Base-by-base conservation (phyloP, 2,329 filamentous ascomycete species). In the Macroventuria anomochaeta region DNA sequence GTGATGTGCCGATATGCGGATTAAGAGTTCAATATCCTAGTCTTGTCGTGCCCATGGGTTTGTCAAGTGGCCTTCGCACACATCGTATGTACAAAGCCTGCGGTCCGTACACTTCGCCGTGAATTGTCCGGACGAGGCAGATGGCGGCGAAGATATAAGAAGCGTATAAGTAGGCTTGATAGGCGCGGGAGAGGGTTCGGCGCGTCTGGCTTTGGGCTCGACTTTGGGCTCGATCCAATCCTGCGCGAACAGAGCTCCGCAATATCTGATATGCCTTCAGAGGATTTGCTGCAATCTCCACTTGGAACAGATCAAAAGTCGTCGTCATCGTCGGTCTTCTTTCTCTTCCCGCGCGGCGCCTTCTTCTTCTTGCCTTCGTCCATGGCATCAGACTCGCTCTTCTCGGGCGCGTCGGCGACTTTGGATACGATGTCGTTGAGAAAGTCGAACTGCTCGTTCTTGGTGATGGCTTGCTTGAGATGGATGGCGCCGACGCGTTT, bases 391-490 rank as follows among this genome's bases (percentile, higher is more conserved):
- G 75, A 75, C 48, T 81, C 79, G 47, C 74, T 77, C 46, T 83
- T 79, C 62, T 79, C 59, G 0, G 84, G 81, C 54, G 83, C 82
- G 62, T 90, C 88, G 2, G 85, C 89, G 0, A 97, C 88, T 71
- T 93, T 93, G 65, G 87, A 83, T 46, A 96, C 93, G 65, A 97
- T 97, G 44, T 97, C 93, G 55, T 86, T 83, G 57, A 99, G 77
- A 67, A 97, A 99, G 76, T 99, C 95, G 79, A 96, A 93, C 71
- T 96, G 91, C 61, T 95, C 91, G 70, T 96, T 91, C 21, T 87
- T 88, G 72, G 89, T 85, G 33, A 99, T 88, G 10, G 95, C 93
- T 59, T 90, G 86, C 79, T 97, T 97, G 62, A 99, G 83, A 83
- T 97, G 96, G 51, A 88, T 83, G 1, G 93, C 91, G 13, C 91